Percentiles rank a stretch among this genome's conserved stretches.
These are phyloP conservation scores for Ophiosphaerella herpotricha DNA, from an alignment of 2,329 filamentous ascomycete genomes.

Conservation along the genomic window DNA sequence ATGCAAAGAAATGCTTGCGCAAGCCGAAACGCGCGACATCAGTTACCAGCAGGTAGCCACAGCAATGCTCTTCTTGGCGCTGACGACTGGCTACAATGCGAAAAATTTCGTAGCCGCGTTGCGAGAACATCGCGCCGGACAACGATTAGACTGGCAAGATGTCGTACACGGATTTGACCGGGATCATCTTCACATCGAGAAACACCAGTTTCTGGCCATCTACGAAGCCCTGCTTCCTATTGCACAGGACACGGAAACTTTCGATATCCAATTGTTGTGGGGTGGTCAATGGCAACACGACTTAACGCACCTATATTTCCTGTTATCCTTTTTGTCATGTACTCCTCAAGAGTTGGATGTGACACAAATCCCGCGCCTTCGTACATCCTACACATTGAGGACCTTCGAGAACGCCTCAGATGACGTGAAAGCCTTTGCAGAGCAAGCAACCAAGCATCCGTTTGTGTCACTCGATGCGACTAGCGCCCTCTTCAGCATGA, in stretches of 20 bases:
- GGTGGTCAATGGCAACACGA: slow-evolving; percentile 84
- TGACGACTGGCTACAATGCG: slow-evolving; percentile 66
- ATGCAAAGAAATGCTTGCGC: slow-evolving; percentile 63
- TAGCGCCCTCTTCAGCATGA: slow-evolving; percentile 66
- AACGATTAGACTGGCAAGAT: slow-evolving; percentile 67
- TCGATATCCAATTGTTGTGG: slow-evolving; percentile 90
- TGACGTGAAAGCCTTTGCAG: slow-evolving; percentile 63
- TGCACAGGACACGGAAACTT: slow-evolving; percentile 63
- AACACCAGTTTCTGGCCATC: slow-evolving; percentile 77
- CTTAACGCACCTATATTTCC: slow-evolving; percentile 90
- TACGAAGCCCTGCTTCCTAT: slow-evolving; percentile 79
- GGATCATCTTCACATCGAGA: slow-evolving; percentile 73
- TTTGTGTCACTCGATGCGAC: slow-evolving; percentile 87
- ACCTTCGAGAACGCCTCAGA: slow-evolving; percentile 66
- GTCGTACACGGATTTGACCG: slow-evolving; percentile 83
- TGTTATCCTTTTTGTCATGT: slow-evolving; percentile 82
- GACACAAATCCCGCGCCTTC: slow-evolving; percentile 79
- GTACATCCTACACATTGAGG: slow-evolving; percentile 72
- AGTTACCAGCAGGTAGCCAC: slow-evolving; percentile 81
- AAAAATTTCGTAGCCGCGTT: slow-evolving; percentile 68
- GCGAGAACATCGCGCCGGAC: slow-evolving; percentile 59
- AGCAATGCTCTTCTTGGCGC: slow-evolving; percentile 73
- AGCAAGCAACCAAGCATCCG: slow-evolving; percentile 77
- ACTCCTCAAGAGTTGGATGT: slow-evolving; percentile 78
- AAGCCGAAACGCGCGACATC: slow-evolving; percentile 66